Evolutionary conservation across 2,329 filamentous ascomycete genomes (phyloP).

Genomic region (Sclerotiophoma versabilis): DNA sequence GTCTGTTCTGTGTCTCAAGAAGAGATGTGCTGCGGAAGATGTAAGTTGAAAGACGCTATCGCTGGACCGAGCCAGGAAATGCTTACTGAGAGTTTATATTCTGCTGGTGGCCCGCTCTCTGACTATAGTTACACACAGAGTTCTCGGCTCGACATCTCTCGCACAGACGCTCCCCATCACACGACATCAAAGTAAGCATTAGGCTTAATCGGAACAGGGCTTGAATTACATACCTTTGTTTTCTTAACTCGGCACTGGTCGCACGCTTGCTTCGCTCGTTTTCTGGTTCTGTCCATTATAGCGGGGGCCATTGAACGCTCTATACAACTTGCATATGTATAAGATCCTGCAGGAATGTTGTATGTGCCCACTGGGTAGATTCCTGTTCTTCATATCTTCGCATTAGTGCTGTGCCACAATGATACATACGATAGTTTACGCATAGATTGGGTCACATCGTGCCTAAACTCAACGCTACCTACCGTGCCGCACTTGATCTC

Average conservation of each 20-base stretch:
- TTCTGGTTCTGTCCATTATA: background rate
- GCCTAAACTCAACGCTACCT: background rate
- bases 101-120: no score
- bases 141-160: background rate
- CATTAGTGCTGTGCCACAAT: background rate
- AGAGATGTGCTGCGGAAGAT: no score
- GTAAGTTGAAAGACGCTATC: no score
- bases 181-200: background rate
- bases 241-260: slow-evolving; percentile 15
- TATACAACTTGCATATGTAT: background rate
- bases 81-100: no score
- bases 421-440: background rate
- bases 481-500: background rate
- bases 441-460: background rate
- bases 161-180: background rate
- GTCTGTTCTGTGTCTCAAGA: no score
- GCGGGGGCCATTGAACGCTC: background rate
- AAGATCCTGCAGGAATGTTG: no score
- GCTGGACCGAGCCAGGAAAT: no score
- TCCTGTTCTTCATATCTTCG: background rate
- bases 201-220: background rate
- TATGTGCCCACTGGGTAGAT: background rate
- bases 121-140: no score
- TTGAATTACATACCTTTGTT: slow-evolving; percentile 10
- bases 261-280: slow-evolving; percentile 17